phyloP scores from a whole-genome alignment of 1,284 basidiomycete genomes.

The Leccinum pseudoinsigne region DNA sequence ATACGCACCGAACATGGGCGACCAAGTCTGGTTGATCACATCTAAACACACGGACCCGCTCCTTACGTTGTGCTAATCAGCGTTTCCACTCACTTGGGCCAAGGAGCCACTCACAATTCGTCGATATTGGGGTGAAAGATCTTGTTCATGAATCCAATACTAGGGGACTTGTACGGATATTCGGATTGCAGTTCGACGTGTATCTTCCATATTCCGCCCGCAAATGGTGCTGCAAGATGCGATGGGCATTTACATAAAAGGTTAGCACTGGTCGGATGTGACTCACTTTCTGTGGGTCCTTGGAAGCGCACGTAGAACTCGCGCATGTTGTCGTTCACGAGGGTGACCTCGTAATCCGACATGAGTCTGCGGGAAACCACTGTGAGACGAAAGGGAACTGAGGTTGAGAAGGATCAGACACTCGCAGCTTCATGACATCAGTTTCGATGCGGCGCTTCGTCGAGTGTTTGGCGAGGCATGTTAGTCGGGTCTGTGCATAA shows the following conservation, averaged over 20 bases:
- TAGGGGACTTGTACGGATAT: constrained; percentile 98
- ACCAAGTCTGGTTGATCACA: constrained; percentile 99
- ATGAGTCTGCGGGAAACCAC: constrained; percentile 65
- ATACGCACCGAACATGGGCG: constrained; percentile 90
- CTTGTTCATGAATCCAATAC: constrained; percentile 99
- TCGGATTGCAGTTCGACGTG: constrained; percentile 99
- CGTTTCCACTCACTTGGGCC: not conserved
- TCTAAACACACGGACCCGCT: constrained; percentile 95
- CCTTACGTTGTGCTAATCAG: constrained; percentile 41
- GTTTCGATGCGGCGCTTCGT: constrained; percentile 96
- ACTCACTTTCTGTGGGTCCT: constrained; percentile 92
- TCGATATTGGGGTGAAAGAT: constrained; percentile 99
- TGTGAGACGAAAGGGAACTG: constrained; percentile 15
- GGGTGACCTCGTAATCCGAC: constrained; percentile 96
- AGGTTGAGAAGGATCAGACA: constrained; percentile 16
- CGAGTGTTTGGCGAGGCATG: constrained; percentile 27
- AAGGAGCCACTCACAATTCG: constrained; percentile 67
- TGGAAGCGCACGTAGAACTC: constrained; percentile 98
- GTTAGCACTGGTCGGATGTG: not conserved
- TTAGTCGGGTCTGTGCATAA: constrained; percentile 18
- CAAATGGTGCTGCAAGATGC: constrained; percentile 78
- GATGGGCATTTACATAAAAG: constrained; percentile 13
- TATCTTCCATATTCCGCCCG: constrained; percentile 97
- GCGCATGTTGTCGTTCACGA: constrained; percentile 98
- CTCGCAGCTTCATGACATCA: constrained; percentile 98